Evolutionary conservation across 2,329 filamentous ascomycete species (phyloP), one percentile per base, ranked within the genome.

Genomic region (Aspergillus fumigatiaffinis): DNA sequence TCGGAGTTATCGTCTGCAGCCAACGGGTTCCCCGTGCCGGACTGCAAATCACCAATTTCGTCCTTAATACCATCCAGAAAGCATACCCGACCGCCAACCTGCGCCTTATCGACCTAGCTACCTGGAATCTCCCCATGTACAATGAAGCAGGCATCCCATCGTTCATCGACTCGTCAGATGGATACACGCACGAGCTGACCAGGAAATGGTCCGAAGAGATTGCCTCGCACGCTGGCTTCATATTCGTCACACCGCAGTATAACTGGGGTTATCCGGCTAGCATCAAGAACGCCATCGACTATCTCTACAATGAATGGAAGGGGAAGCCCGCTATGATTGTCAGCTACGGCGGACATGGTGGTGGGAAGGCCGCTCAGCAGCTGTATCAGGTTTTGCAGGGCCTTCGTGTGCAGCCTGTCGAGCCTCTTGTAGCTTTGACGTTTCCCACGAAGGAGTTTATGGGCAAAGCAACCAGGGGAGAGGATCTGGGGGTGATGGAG

Each of bases 261-360:
- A 86, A 87, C 72, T 80, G 73, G 66, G 78, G 81, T 25, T 71
- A 84, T 5, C 74, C 84, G 0, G 83, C 79, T 0, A 77, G 73
- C 6, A 70, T 83, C 51, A 87, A 87, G 74, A 87, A 86, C 65
- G 84, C 84, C 5, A 77, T 87, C 55, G 85, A 87, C 66, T 87
- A 84, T 64, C 75, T 87, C 0, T 80, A 77, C 62, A 72, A 85
- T 63, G 84, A 86, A 65, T 86, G 82, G 81, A 77, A 70, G 25
- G 81, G 78, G 8, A 86, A 86, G 67, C 80, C 82, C 0, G 77
- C 76, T 20, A 71, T 73, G 50, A 74, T 86, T 55, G 76, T 87
- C 26, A 81, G 76, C 55, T 86, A 86, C 69, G 84, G 84, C 4
- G 76, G 76, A 0, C 66, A 69, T 26, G 77, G 77, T 1, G 76